Percentiles rank a stretch among this genome's conserved stretches.
These are phyloP conservation scores for Gnomoniopsis smithogilvyi DNA, from an alignment of 2,329 filamentous ascomycete genomes.

Conservation along the genomic window DNA sequence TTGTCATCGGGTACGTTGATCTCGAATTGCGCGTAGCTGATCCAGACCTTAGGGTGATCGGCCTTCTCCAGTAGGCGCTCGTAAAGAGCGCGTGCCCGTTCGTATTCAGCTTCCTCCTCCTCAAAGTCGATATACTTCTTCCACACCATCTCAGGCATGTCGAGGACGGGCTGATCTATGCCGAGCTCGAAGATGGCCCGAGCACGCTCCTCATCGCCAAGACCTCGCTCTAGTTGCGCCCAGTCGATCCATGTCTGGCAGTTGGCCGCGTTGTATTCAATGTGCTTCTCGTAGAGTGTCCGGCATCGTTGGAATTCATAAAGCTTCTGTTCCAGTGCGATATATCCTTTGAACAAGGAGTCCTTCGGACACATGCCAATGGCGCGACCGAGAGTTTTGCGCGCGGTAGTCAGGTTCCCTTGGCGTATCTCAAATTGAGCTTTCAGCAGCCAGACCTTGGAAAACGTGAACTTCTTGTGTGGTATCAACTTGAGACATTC, in stretches of 20 bases:
- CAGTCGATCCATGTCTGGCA: conserved; percentile 96
- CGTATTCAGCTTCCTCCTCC: conserved; percentile 91
- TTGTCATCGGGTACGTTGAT: conserved; percentile 83
- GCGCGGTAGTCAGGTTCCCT: conserved; percentile 71
- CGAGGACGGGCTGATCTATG: conserved; percentile 74
- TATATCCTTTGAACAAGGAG: conserved; percentile 89
- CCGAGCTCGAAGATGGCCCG: conserved; percentile 91
- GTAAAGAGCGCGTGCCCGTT: conserved; percentile 76
- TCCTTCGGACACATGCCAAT: conserved; percentile 96
- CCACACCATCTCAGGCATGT: conserved; percentile 98
- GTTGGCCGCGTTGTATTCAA: conserved; percentile 88
- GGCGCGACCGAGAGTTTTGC: conserved; percentile 85
- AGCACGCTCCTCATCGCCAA: conserved; percentile 85
- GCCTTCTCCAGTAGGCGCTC: conserved; percentile 91
- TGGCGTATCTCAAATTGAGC: conserved; percentile 93
- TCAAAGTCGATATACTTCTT: conserved; percentile 99
- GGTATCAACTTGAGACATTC: conserved; percentile 85
- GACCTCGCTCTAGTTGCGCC: conserved; percentile 84
- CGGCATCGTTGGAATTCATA: conserved; percentile 93
- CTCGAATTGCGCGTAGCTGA: conserved; percentile 97
- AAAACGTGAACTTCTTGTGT: conserved; percentile 96
- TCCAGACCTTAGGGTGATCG: conserved; percentile 99
- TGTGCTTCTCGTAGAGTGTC: conserved; percentile 88
- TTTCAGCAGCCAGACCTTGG: conserved; percentile 92
- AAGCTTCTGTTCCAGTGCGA: conserved; percentile 86